Evolutionary conservation across 2,329 filamentous ascomycete genomes (phyloP).

Genomic region (Phialemoniopsis sp.): DNA sequence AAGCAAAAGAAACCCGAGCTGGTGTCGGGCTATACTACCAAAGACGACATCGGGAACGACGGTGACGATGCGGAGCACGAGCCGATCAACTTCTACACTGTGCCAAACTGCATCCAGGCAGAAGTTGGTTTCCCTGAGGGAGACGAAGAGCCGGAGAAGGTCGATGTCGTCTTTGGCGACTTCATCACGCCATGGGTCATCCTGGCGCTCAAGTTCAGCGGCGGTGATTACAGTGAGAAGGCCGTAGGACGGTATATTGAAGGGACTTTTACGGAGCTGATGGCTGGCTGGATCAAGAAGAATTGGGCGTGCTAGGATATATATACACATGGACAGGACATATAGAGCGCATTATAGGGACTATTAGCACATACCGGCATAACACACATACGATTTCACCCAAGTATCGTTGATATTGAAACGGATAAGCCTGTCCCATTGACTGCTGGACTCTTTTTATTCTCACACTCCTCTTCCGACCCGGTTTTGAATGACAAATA

Average conservation of each 20-base stretch:
- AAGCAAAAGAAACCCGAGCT: slow-evolving; percentile 35
- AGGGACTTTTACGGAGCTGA: slow-evolving; percentile 49
- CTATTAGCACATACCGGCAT: neutral
- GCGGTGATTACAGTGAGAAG: slow-evolving; percentile 41
- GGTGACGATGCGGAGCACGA: slow-evolving; percentile 89
- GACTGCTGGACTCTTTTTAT: too few species aligned
- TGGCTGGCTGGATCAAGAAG: slow-evolving; percentile 53
- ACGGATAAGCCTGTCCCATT: too few species aligned
- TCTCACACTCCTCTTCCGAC: too few species aligned
- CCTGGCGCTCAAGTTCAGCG: slow-evolving; percentile 62
- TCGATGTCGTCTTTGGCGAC: slow-evolving; percentile 88
- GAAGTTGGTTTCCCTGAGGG: slow-evolving; percentile 55
- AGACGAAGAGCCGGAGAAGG: slow-evolving; percentile 54
- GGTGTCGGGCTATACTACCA: slow-evolving; percentile 77
- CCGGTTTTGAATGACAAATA: too few species aligned
- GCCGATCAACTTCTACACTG: slow-evolving; percentile 66
- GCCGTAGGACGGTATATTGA: slow-evolving; percentile 50
- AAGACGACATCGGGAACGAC: slow-evolving; percentile 75
- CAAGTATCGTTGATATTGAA: too few species aligned
- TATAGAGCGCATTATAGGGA: neutral
- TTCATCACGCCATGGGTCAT: slow-evolving; percentile 84
- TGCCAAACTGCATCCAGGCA: slow-evolving; percentile 81
- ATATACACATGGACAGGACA: too few species aligned
- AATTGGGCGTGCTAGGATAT: slow-evolving; percentile 43
- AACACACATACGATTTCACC: too few species aligned